These are phyloP conservation scores for Leptosphaerulina australis DNA, from an alignment of 2,329 filamentous ascomycete genomes.

Conservation along the genomic window DNA sequence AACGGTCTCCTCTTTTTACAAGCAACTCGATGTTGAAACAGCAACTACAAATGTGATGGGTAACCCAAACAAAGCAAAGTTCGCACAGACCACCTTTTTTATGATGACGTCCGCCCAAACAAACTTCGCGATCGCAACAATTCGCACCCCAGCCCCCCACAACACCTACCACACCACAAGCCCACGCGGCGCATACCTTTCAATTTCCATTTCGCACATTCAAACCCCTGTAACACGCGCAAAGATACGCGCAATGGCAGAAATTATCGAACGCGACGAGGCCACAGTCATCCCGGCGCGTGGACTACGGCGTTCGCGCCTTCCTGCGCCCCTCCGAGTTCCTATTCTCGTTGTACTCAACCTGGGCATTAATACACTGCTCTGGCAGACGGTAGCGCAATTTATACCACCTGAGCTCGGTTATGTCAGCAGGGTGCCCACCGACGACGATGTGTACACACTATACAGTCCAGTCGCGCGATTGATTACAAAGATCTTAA, in stretches of 20 bases:
- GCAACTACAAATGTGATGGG: background rate
- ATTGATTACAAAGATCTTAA: slow-evolving; percentile 64
- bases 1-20: slow-evolving; percentile 20
- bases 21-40: background rate
- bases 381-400: slow-evolving; percentile 67
- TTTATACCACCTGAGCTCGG: slow-evolving; percentile 70
- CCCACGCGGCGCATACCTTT: slow-evolving; percentile 15
- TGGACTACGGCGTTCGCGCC: slow-evolving; percentile 35
- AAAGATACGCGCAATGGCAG: slow-evolving; percentile 30
- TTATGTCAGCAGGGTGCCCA: slow-evolving; percentile 64
- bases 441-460: slow-evolving; percentile 65
- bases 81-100: slow-evolving; percentile 2
- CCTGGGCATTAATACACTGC: slow-evolving; percentile 66
- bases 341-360: slow-evolving; percentile 57
- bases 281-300: slow-evolving; percentile 34
- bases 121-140: slow-evolving; percentile 15
- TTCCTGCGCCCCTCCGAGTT: slow-evolving; percentile 49
- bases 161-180: slow-evolving; percentile 11
- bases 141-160: slow-evolving; percentile 13
- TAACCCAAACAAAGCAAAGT: slow-evolving; percentile 1
- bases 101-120: slow-evolving; percentile 15
- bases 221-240: slow-evolving; percentile 7
- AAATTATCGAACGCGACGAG: slow-evolving; percentile 36
- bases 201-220: background rate
- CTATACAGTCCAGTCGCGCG: slow-evolving; percentile 55